phyloP scores from a whole-genome alignment of 1,284 basidiomycete genomes.

The Hymenochaete sp. region DNA sequence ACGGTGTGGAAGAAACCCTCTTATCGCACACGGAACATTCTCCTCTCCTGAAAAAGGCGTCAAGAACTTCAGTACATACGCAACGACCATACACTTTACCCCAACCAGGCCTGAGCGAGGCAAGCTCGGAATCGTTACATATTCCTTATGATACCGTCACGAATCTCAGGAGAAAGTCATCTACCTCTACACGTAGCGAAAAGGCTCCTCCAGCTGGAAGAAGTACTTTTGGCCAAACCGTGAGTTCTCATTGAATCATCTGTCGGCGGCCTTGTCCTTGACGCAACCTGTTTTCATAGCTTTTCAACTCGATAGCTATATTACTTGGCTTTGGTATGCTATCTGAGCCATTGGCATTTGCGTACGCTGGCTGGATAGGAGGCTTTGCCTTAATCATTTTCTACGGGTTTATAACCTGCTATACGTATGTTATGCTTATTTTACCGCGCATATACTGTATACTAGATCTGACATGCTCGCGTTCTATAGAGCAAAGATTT shows the following conservation, averaged over 20 bases:
- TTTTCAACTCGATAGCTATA: constrained; percentile 88
- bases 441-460: background rate
- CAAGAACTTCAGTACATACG: constrained; percentile 22
- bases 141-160: background rate
- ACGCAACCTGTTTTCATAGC: constrained; percentile 31
- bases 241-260: constrained; percentile 29
- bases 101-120: constrained; percentile 14
- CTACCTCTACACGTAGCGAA: constrained; percentile 16
- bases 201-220: constrained; percentile 34
- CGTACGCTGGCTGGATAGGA: constrained; percentile 78
- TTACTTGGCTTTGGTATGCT: constrained; percentile 85
- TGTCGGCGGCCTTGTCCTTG: background rate
- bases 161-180: constrained; percentile 14
- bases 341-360: constrained; percentile 82
- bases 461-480: background rate
- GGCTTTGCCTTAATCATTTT: constrained; percentile 69
- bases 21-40: constrained; percentile 28
- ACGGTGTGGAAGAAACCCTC: no score
- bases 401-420: constrained; percentile 78
- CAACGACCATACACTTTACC: constrained; percentile 19
- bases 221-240: constrained; percentile 80
- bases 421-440: constrained; percentile 56
- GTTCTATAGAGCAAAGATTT: constrained; percentile 67
- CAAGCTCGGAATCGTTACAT: no score
- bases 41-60: constrained; percentile 38